A percentile compares a stretch with the other conserved stretches of the same genome.
phyloP scores from a whole-genome alignment of 495 filamentous ascomycete species.

The Hypoxylon fuscum region DNA sequence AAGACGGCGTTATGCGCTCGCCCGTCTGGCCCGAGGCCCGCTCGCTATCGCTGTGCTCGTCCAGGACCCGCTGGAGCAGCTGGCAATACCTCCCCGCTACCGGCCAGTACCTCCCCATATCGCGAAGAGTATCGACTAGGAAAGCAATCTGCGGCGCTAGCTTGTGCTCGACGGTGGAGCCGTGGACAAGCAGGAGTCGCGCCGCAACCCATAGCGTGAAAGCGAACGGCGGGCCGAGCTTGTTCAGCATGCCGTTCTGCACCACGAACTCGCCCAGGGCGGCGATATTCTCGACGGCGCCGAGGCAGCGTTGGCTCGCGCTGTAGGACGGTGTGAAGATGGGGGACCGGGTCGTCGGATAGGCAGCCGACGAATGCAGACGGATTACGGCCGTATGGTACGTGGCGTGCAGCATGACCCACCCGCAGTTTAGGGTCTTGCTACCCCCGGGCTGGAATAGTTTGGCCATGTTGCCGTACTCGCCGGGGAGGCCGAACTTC shows the following conservation, averaged over 20 bases:
- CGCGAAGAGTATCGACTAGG: conserved; percentile 80
- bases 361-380: conserved; percentile 90
- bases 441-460: conserved; percentile 70
- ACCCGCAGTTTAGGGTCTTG: conserved; percentile 77
- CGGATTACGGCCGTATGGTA: conserved; percentile 80
- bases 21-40: conserved; percentile 59
- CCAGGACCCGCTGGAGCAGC: conserved; percentile 82
- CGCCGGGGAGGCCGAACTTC: conserved; percentile 82
- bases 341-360: conserved; percentile 83
- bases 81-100: conserved; percentile 82
- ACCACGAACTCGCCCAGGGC: conserved; percentile 78
- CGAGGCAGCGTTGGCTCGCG: conserved; percentile 80
- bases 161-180: conserved; percentile 83
- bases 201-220: conserved; percentile 95
- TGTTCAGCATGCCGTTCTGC: conserved; percentile 74
- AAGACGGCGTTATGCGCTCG: conserved; percentile 79
- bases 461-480: conserved; percentile 82
- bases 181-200: conserved; percentile 83
- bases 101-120: conserved; percentile 84
- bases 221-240: conserved; percentile 86
- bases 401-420: conserved; percentile 91
- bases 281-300: conserved; percentile 84
- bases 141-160: conserved; percentile 79
- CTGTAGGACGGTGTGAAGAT: conserved; percentile 88
- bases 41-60: conserved; percentile 83